A percentile compares a stretch with the other conserved stretches of the same genome.
phyloP scores from a whole-genome alignment of 352 stramenopile genomes.

The Phytopythium cucurbitacearum region DNA sequence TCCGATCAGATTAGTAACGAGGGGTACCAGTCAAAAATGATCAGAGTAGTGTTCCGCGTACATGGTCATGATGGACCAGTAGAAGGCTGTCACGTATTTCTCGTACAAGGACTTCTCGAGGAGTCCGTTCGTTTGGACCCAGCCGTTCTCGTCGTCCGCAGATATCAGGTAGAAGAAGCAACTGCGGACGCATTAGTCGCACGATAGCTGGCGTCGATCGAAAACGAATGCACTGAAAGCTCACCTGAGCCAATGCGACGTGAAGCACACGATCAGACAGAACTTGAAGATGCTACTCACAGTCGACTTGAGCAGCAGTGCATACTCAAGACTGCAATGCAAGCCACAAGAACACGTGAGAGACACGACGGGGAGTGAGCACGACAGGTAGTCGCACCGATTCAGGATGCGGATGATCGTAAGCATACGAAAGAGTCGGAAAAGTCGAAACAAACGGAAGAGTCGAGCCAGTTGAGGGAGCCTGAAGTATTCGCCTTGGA shows the following conservation, averaged over 20 bases:
- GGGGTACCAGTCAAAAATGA: too few relatives aligned
- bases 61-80: slow-evolving; percentile 81
- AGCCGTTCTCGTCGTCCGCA: slow-evolving; percentile 37
- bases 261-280: slow-evolving; percentile 72
- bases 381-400: slow-evolving; percentile 12
- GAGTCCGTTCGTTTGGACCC: slow-evolving; percentile 34
- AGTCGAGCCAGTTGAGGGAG: slow-evolving; percentile 56
- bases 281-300: slow-evolving; percentile 80
- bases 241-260: slow-evolving; percentile 76
- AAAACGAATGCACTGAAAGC: neutral
- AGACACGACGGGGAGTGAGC: neutral
- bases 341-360: too few relatives aligned
- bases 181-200: slow-evolving; percentile 8
- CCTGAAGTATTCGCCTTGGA: slow-evolving; percentile 53
- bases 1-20: too few relatives aligned
- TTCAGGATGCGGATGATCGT: slow-evolving; percentile 71
- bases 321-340: slow-evolving; percentile 49
- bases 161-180: slow-evolving; percentile 66
- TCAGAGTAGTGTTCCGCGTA: slow-evolving; percentile 9
- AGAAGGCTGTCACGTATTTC: slow-evolving; percentile 61
- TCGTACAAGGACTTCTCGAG: slow-evolving; percentile 35
- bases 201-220: neutral
- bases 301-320: slow-evolving; percentile 63
- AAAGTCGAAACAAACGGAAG: slow-evolving; percentile 60
- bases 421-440: slow-evolving; percentile 64